Conservation (phyloP, 352 stramenopile genomes). For the Hyaloperonospora arabidopsidis region DNA sequence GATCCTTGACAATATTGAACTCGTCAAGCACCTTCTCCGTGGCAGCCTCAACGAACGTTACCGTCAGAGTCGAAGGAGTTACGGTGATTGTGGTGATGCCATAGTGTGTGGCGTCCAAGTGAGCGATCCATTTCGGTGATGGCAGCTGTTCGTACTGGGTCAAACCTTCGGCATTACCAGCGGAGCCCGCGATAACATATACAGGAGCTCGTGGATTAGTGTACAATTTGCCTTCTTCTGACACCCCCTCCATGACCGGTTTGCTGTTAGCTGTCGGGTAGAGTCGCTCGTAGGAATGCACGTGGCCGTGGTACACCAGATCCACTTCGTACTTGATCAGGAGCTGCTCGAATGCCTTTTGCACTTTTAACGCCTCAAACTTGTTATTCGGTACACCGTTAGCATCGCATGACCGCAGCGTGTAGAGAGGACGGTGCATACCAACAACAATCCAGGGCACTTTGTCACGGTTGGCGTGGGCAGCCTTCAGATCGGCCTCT, state of each 20-base stretch:
- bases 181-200: conserved; percentile 36
- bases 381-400: conserved; percentile 14
- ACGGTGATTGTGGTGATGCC: conserved; percentile 25
- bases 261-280: conserved; percentile 34
- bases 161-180: conserved; percentile 29
- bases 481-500: conserved; percentile 43
- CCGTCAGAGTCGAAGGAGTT: conserved; percentile 26
- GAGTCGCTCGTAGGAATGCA: conserved; percentile 49
- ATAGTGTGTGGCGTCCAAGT: conserved; percentile 30
- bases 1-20: conserved; percentile 34
- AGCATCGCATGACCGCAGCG: conserved; percentile 19
- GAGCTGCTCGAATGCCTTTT: conserved; percentile 46
- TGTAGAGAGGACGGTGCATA: conserved; percentile 55
- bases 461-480: conserved; percentile 32
- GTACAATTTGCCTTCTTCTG: conserved; percentile 32
- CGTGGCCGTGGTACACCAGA: conserved; percentile 41
- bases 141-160: conserved; percentile 18
- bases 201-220: conserved; percentile 39
- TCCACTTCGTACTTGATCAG: conserved; percentile 59
- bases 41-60: conserved; percentile 26
- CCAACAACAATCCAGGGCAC: conserved; percentile 48
- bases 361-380: conserved; percentile 23
- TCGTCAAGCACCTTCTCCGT: conserved; percentile 25
- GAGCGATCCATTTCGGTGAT: conserved; percentile 28
- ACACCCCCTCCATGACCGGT: conserved; percentile 36